Conservation (phyloP, 1,284 basidiomycete genomes). For the Anthracocystis panici-leucophaei region DNA sequence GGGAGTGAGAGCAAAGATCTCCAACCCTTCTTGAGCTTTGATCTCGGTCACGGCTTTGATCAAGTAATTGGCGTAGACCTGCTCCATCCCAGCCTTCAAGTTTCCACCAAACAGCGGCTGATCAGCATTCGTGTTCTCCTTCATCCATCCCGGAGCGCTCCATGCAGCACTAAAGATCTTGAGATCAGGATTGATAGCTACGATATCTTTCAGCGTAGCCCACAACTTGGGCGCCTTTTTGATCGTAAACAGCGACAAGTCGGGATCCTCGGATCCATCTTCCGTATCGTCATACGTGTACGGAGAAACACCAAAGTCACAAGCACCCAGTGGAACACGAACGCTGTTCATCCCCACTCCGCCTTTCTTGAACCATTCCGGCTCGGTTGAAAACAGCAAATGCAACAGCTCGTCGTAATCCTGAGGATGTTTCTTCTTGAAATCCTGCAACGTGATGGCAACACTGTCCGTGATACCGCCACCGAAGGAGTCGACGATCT, state of each 20-base stretch:
- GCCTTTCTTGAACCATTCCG: conserved; percentile 35
- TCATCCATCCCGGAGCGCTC: conserved; percentile 61
- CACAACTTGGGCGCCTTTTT: conserved; percentile 57
- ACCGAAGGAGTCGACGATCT: conserved; percentile 44
- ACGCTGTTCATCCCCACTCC: conserved; percentile 49
- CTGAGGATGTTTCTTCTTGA: conserved; percentile 42
- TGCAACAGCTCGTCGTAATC: conserved; percentile 56
- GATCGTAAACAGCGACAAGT: conserved; percentile 51
- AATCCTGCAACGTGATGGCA: conserved; percentile 53
- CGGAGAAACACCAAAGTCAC: conserved; percentile 46
- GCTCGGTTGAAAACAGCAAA: conserved; percentile 44
- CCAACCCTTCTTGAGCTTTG: conserved; percentile 31
- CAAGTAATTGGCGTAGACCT: conserved; percentile 49
- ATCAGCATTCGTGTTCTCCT: conserved; percentile 30
- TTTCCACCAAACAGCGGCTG: conserved; percentile 47
- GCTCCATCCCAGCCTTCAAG: conserved; percentile 43
- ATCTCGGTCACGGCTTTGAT: conserved; percentile 37
- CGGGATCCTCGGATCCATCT: conserved; percentile 44
- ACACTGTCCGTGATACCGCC: conserved; percentile 55
- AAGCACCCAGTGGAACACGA: conserved; percentile 54
- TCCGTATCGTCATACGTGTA: conserved; percentile 59
- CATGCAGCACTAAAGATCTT: conserved; percentile 49
- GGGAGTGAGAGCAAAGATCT: conserved; percentile 30
- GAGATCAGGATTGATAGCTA: conserved; percentile 32
- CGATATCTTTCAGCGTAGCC: conserved; percentile 45